Evolutionary conservation across 768 basidiomycete species (phyloP), one percentile per base, ranked within the genome.

Genomic region (Leccinum subtestaceum): DNA sequence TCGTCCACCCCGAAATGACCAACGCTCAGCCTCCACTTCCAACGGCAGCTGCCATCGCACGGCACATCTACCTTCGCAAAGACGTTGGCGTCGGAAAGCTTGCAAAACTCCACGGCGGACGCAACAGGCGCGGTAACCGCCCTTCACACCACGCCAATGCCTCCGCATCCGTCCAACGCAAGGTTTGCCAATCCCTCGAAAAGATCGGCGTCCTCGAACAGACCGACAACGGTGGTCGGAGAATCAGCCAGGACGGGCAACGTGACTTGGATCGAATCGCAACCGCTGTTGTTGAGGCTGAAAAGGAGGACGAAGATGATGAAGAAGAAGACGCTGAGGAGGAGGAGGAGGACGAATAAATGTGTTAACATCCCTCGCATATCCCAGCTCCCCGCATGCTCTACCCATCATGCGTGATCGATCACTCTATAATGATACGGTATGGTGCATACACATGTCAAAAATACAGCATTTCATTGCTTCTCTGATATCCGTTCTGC

Each of bases 61-160:
- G 96, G 72, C 96, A 98, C 88, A 97, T 98, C 78, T 98, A 99
- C 85, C 91, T 99, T 75, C 93, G 96, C 75, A 95, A 96, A 81
- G 90, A 93, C 73, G 93, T 95, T 69, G 95, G 95, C 70, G 86
- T 96, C 64, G 95, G 94, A 69, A 91, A 91, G 29, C 85, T 97
- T 38, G 87, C 85, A 78, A 98, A 97, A 84, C 89, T 98, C 45
- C 95, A 98, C 79, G 97, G 97, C 75, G 91, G 92, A 63, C 88
- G 92, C 73, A 94, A 95, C 81, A 84, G 93, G 70, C 91, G 97
- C 61, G 97, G 97, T 53, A 93, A 94, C 85, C 89, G 97, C 67
- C 95, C 96, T 52, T 93, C 93, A 63, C 95, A 96, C 81, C 96
- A 98, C 79, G 87, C 84, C 57, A 82, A 90, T 72, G 84, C 87